These are phyloP conservation scores for Penicillium macrosclerotiorum DNA, from an alignment of 495 filamentous ascomycete species.

Conservation along the genomic window DNA sequence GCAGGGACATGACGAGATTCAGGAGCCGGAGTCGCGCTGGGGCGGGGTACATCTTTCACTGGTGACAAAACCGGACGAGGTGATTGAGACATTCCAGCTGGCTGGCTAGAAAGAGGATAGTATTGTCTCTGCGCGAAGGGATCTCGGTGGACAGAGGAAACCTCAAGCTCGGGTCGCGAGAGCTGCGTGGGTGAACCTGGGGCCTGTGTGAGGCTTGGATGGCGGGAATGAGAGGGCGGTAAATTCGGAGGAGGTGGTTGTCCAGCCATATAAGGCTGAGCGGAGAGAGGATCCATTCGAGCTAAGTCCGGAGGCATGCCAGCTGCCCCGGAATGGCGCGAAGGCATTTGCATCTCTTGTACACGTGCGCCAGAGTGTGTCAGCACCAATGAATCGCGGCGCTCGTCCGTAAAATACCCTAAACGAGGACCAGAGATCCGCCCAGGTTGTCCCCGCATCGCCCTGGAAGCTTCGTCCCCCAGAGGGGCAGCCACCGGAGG, in stretches of 20 bases:
- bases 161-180: slow-evolving; percentile 33
- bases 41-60: slow-evolving; percentile 38
- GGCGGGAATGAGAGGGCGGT: slow-evolving; percentile 38
- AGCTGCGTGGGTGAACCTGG: slow-evolving; percentile 40
- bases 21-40: slow-evolving; percentile 35
- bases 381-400: slow-evolving; percentile 40
- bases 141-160: slow-evolving; percentile 40
- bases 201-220: slow-evolving; percentile 36
- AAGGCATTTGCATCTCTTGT: slow-evolving; percentile 32
- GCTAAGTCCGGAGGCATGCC: slow-evolving; percentile 31
- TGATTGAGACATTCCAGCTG: slow-evolving; percentile 28
- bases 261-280: slow-evolving; percentile 33
- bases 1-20: slow-evolving; percentile 50
- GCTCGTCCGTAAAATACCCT: slow-evolving; percentile 44
- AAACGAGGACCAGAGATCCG: slow-evolving; percentile 40
- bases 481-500: slow-evolving; percentile 25
- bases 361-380: slow-evolving; percentile 25
- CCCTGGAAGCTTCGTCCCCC: slow-evolving; percentile 32
- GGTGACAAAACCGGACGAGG: slow-evolving; percentile 39
- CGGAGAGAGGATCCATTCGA: slow-evolving; percentile 37
- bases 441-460: slow-evolving; percentile 27
- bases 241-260: slow-evolving; percentile 30
- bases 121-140: slow-evolving; percentile 34
- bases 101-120: slow-evolving; percentile 27
- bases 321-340: slow-evolving; percentile 28